Base-by-base conservation (phyloP, 83 land plant species). In the Thuja plicata region DNA sequence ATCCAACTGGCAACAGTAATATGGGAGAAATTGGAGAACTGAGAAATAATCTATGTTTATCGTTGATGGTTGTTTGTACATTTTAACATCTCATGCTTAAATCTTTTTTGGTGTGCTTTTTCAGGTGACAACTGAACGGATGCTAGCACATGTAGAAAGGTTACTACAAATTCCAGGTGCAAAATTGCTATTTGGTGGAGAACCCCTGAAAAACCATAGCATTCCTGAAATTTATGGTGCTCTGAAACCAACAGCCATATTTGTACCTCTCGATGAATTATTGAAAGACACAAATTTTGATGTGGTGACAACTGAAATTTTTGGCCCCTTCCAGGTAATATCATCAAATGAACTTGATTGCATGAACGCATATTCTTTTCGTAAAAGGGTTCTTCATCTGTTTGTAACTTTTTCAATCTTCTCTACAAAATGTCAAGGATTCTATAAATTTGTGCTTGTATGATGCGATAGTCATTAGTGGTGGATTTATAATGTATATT, bases 201-300 rank as follows among this genome's bases (percentile, higher is more conserved):
- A 96, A 91, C 91, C 94, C 82, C 89, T 98, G 86, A 88, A 93
- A 52, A 95, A 96, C 84, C 99, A 98, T 91, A 89, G 90, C 62
- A 98, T 98, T 88, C 99, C 99, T 32, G 81, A 88, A n/a, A 87
- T 96, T 11, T 98, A 98, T 93, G 99, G 99, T 87, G 99, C 99
- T 46, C 37, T 98, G n/a, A 94, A 98, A 88, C 99, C 99, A 24
- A 98, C 99, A 78, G 99, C 99, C 10, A 88, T 98, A 74, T 98
- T 90, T 91, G 91, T 98, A 83, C 99, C 99, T 0, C 92, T 98
- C 34, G 90, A 94, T 76, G 98, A 98, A 92, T 94, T 98, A 21
- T 86, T 98, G 48, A 95, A 95, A 89, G 93, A 94, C 0, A 86
- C 89, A 19, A 93, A 94, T 89, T 98, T 94, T 93, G 98, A 92